Conservation (phyloP, 371 early-diverging fungal species). For the Mortierella sp. region DNA sequence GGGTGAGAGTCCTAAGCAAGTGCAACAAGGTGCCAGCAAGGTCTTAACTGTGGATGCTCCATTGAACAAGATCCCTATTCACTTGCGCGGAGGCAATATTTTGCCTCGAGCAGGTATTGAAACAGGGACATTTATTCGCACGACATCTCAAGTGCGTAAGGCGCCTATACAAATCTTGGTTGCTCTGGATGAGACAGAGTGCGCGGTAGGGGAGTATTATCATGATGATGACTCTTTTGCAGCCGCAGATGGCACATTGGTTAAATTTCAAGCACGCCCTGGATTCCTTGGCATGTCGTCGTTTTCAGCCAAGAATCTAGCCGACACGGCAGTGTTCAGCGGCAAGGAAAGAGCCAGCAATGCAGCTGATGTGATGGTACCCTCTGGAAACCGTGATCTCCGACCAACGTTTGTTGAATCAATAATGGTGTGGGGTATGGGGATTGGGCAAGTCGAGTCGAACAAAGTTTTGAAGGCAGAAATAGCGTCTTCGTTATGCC, state of each 20-base stretch:
- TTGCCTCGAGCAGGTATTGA: slow-evolving; percentile 38
- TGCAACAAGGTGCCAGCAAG: slow-evolving; percentile 7
- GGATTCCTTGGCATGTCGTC: slow-evolving; percentile 20
- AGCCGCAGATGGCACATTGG: slow-evolving; percentile 16
- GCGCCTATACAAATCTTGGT: slow-evolving; percentile 60
- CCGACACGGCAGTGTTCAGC: not conserved
- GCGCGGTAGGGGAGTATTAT: slow-evolving; percentile 61
- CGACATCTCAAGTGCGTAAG: slow-evolving; percentile 26
- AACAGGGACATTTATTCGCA: slow-evolving; percentile 52
- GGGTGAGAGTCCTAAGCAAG: not conserved
- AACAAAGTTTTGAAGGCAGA: slow-evolving; percentile 1
- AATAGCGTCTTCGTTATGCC: not conserved
- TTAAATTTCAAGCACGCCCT: slow-evolving; percentile 15
- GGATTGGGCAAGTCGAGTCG: slow-evolving; percentile 3
- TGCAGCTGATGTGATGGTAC: not conserved
- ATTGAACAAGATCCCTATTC: slow-evolving; percentile 61
- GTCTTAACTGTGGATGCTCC: slow-evolving; percentile 58
- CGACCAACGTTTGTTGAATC: slow-evolving; percentile 14
- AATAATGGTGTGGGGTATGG: slow-evolving; percentile 28
- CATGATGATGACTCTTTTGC: slow-evolving; percentile 64
- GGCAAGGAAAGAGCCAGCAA: not conserved
- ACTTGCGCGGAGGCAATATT: slow-evolving; percentile 63
- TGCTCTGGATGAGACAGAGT: slow-evolving; percentile 59
- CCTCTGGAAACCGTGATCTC: not conserved
- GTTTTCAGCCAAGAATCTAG: slow-evolving; percentile 1